Percentiles rank a stretch among this genome's conserved stretches.
These are phyloP conservation scores for Blumeria graminis DNA, from an alignment of 2,329 filamentous ascomycete species.

Conservation along the genomic window DNA sequence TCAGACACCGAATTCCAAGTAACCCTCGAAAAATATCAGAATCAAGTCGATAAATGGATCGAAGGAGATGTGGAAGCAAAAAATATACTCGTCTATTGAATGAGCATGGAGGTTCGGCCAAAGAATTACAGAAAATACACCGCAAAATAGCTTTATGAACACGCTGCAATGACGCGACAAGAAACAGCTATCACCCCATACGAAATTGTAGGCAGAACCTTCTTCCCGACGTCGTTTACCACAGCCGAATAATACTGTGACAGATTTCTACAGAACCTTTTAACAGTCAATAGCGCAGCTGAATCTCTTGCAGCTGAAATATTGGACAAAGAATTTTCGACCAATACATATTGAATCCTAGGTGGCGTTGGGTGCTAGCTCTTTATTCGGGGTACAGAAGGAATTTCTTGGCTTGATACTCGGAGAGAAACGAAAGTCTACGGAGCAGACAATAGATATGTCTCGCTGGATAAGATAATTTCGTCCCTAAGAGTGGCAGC, in stretches of 20 bases:
- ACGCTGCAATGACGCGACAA: not conserved
- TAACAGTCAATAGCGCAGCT: not conserved
- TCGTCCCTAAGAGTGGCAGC: not conserved
- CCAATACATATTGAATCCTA: not conserved
- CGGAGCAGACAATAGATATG: not conserved
- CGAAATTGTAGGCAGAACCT: not conserved
- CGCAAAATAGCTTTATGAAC: too few species aligned
- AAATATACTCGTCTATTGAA: too few species aligned
- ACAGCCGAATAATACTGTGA: not conserved
- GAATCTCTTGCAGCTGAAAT: not conserved
- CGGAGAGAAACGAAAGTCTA: not conserved
- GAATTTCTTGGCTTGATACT: not conserved
- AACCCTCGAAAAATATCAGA: not conserved
- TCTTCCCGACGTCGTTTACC: not conserved
- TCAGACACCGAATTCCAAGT: not conserved
- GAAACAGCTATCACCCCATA: not conserved
- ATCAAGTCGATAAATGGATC: not conserved
- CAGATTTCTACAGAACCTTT: not conserved
- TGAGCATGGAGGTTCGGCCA: too few species aligned
- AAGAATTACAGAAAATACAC: too few species aligned
- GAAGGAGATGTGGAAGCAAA: not conserved
- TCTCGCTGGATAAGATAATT: not conserved
- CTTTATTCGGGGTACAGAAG: not conserved
- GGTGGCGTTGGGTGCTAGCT: not conserved
- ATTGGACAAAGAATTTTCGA: not conserved